Evolutionary conservation across 305 asterid species (phyloP).

Genomic region (Coffea humblotiana): DNA sequence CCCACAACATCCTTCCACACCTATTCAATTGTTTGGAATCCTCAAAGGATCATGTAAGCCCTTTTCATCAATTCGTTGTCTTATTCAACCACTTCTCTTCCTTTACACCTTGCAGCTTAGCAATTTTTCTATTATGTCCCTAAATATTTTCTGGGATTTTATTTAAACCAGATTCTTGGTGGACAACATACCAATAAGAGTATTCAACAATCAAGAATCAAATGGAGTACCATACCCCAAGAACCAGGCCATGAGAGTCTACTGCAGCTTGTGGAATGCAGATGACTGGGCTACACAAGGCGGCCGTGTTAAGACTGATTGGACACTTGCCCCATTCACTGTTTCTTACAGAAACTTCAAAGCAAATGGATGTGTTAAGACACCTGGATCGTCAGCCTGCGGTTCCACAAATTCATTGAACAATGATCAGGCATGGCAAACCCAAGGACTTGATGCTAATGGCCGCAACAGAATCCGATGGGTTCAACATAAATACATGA

Average conservation of each 20-base stretch:
- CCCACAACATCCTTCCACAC: conserved; percentile 56
- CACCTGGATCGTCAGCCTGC: conserved; percentile 9
- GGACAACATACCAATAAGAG: conserved; percentile 49
- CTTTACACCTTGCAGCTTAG: not conserved
- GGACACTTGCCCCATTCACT: conserved; percentile 37
- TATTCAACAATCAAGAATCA: conserved; percentile 41
- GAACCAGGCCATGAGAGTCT: conserved; percentile 35
- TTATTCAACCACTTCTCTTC: not conserved
- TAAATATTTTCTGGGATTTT: not conserved
- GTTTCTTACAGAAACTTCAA: conserved; percentile 31
- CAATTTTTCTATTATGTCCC: too few species aligned
- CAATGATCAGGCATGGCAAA: conserved; percentile 26
- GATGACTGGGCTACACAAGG: conserved; percentile 38
- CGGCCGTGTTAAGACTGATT: conserved; percentile 35
- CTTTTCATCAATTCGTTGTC: not conserved
- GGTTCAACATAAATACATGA: conserved; percentile 45
- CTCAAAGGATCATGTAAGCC: conserved; percentile 42
- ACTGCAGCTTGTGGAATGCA: conserved; percentile 36
- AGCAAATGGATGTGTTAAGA: conserved; percentile 20
- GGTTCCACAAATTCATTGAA: conserved; percentile 2
- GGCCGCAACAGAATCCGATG: conserved; percentile 49
- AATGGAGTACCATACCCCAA: conserved; percentile 36
- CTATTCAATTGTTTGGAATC: conserved; percentile 49
- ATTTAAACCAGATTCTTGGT: conserved; percentile 36
- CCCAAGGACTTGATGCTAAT: conserved; percentile 38